phyloP scores from a whole-genome alignment of 108 stramenopile species.

The Aureococcus anophagefferens region DNA sequence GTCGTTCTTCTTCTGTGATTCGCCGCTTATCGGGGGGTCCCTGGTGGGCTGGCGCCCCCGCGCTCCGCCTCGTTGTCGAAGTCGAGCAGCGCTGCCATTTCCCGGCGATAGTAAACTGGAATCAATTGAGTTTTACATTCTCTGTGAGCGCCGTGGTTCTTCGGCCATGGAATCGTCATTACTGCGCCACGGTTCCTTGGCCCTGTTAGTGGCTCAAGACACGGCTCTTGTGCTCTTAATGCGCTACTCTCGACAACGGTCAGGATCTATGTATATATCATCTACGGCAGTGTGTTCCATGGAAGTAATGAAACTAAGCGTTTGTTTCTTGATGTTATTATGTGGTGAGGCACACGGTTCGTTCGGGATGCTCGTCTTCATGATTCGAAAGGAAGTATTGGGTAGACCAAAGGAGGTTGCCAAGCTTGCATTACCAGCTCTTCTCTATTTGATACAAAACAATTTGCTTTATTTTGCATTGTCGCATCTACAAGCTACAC shows the following conservation, averaged over 20 bases:
- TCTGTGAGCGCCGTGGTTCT: no score
- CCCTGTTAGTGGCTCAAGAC: not conserved
- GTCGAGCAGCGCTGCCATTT: no score
- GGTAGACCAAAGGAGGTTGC: not conserved
- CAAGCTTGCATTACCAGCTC: slow-evolving; percentile 39
- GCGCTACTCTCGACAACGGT: not conserved
- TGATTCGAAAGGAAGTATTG: not conserved
- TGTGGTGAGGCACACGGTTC: not conserved
- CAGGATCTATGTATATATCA: slow-evolving; percentile 24
- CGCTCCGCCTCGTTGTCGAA: no score
- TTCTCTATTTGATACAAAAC: slow-evolving; percentile 86
- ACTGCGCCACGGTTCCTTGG: not conserved
- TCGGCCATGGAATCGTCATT: no score
- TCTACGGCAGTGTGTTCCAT: slow-evolving; percentile 44
- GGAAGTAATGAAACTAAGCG: slow-evolving; percentile 33
- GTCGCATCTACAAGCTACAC: slow-evolving; percentile 76
- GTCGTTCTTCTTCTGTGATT: no score
- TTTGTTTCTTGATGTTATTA: not conserved
- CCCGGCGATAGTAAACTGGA: no score
- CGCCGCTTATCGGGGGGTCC: no score
- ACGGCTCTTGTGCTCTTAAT: not conserved
- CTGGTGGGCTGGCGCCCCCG: no score
- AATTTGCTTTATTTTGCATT: slow-evolving; percentile 81
- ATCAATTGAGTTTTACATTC: no score
- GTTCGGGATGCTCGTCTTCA: no score